Evolutionary conservation across 495 filamentous ascomycete species (phyloP), one percentile per base, ranked within the genome.

Genomic region (Daldinia loculata): DNA sequence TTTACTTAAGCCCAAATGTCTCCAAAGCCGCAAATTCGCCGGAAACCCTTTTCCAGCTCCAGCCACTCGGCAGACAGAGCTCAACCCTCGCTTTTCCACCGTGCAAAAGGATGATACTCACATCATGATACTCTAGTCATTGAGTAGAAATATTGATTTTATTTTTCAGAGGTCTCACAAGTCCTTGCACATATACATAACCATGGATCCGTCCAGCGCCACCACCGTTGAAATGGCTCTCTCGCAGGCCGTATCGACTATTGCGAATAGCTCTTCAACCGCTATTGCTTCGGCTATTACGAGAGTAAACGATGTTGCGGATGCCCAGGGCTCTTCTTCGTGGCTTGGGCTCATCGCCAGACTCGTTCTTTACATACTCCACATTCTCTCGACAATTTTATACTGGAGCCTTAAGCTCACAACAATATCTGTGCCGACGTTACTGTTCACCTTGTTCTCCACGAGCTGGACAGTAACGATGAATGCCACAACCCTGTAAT

Each of bases 381-480:
- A 85, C 69, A 78, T 90, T 12, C 82, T 97, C 38, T 95, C 95
- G 34, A 86, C 86, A 50, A 80, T 93, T 6, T 79, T 97, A 39
- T 96, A 93, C 83, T 95, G 89, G 88, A 75, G 89, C 41, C 88
- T 98, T 66, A 93, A 92, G 58, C 93, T 97, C 71, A 85, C 89
- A 7, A 97, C 93, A 34, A 92, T 98, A 63, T 95, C 93, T 5
- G 78, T 97, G 66, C 95, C 95, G 39, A 92, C 93, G 78, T 89
- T 94, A 79, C 86, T 98, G 6, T 98, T 97, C 80, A 94, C 90
- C 9, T 85, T 98, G 56, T 94, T 98, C 77, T 98, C 95, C n/a
- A 97, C 92, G 70, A 95, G 91, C 80, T 78, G 95, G 80, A 99
- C 95, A 0, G 91, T 99, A 76, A 99, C 95, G 9, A 96, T 99